Base-by-base conservation (phyloP, 352 stramenopile genomes). In the Phytophthora nicotianae region DNA sequence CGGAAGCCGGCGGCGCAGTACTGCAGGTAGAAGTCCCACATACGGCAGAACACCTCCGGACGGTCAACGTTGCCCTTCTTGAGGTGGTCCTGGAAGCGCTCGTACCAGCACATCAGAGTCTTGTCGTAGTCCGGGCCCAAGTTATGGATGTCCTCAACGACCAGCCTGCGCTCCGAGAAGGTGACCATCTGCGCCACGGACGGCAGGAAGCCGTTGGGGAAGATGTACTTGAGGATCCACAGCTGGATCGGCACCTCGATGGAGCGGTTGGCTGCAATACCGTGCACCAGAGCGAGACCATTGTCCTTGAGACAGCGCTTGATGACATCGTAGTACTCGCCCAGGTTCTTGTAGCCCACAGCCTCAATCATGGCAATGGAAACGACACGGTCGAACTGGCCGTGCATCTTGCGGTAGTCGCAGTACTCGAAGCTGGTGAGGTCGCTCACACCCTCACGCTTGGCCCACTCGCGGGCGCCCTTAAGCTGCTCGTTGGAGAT, bases 141-240 rank as follows among this genome's bases (percentile, higher is more conserved):
- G 77, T 97, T 95, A 65, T 95, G 84, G 26, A 95, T 74, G 59
- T 94, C 82, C 64, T 95, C 86, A 45, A 90, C 70, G 50, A 93
- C 62, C 40, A 95, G 59, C 72, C 90, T 93, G 74, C 83, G 81
- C 69, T 95, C 86, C 14, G 86, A 72, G 56, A 89, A 90, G n/a
- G 64, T 59, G 35, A 91, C 61, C 75, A 91, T 86, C 64, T 93
- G 82, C 54, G 79, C 74, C 17, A 90, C 66, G 43, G 81, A 95
- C 51, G 88, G 86, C 55, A 95, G 42, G 72, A 94, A 92, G 57
- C 89, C 89, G 52, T 95, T 95, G 20, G 89, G 89, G 70, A 97
- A 97, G 72, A 97, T 97, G 81, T 94, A 96, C 74, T 93, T 94
- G 60, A 94, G 81, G 62, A 97, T 91, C 81, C 90, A 97, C 65